phyloP scores from a whole-genome alignment of 2,329 filamentous ascomycete genomes.

The Cordyceps sp. region DNA sequence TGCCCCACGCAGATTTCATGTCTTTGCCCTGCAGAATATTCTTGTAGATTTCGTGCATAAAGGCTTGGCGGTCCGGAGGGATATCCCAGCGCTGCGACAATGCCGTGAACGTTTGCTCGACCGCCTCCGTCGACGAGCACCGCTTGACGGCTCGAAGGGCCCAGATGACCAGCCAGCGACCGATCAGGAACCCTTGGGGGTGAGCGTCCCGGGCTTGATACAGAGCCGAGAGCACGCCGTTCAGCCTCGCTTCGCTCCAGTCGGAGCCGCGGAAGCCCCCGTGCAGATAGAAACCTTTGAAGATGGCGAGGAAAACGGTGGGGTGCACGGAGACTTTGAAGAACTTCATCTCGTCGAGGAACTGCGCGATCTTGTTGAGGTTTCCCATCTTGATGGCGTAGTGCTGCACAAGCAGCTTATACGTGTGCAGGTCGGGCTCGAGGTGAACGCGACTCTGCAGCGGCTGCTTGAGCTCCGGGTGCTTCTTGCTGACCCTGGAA shows the following conservation, averaged over 20 bases:
- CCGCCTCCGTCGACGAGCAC: conserved; percentile 32
- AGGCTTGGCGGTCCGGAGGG: conserved; percentile 20
- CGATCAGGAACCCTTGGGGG: conserved; percentile 31
- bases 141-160: conserved; percentile 46
- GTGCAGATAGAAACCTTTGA: conserved; percentile 66
- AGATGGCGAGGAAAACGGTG: conserved; percentile 62
- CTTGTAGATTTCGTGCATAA: conserved; percentile 29
- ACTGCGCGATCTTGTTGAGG: conserved; percentile 50
- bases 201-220: conserved; percentile 33
- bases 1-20: conserved; percentile 11
- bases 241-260: conserved; percentile 59
- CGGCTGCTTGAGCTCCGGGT: conserved; percentile 33
- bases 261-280: conserved; percentile 45
- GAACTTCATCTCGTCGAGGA: conserved; percentile 66
- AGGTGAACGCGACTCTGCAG: conserved; percentile 49
- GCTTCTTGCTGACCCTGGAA: conserved; percentile 32
- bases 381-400: conserved; percentile 54
- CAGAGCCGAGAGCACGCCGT: conserved; percentile 50
- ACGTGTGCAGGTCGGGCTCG: conserved; percentile 63
- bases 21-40: conserved; percentile 20
- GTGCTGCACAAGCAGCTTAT: conserved; percentile 62
- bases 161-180: conserved; percentile 44
- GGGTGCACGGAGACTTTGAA: conserved; percentile 54
- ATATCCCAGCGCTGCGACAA: conserved; percentile 31
- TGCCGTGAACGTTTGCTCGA: conserved; percentile 36